These are phyloP conservation scores for Poterioochromonas sp. DNA, from an alignment of 352 stramenopile genomes.

Conservation along the genomic window DNA sequence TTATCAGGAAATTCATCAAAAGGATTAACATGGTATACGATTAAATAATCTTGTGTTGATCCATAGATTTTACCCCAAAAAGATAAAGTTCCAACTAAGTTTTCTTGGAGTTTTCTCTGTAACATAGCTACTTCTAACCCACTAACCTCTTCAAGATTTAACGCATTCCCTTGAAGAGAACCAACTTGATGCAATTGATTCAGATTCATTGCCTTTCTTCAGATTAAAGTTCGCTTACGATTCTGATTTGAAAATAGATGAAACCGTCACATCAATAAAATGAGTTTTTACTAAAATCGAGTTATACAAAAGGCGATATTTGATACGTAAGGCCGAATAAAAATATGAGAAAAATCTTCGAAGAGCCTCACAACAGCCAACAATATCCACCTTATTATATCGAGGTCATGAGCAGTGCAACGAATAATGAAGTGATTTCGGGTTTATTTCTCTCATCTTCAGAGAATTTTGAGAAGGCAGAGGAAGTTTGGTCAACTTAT, in stretches of 20 bases:
- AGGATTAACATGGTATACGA: constrained; percentile 26
- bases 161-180: neutral
- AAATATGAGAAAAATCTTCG: no score
- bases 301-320: no score
- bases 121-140: constrained; percentile 31
- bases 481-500: no score
- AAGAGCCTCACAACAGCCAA: no score
- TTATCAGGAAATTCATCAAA: constrained; percentile 33
- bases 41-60: constrained; percentile 32
- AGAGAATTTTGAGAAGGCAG: no score
- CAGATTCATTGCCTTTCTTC: constrained; percentile 1
- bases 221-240: neutral
- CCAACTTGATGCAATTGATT: neutral
- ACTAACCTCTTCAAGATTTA: constrained; percentile 33
- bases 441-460: no score
- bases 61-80: constrained; percentile 36
- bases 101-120: constrained; percentile 33
- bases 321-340: no score
- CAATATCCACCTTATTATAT: no score
- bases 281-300: no score
- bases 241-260: neutral
- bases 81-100: constrained; percentile 18
- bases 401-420: no score
- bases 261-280: neutral
- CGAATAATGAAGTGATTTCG: no score